Evolutionary conservation across 805 yeast species (phyloP), one percentile per base, ranked within the genome.

Genomic region (Kuraishia molischiana): DNA sequence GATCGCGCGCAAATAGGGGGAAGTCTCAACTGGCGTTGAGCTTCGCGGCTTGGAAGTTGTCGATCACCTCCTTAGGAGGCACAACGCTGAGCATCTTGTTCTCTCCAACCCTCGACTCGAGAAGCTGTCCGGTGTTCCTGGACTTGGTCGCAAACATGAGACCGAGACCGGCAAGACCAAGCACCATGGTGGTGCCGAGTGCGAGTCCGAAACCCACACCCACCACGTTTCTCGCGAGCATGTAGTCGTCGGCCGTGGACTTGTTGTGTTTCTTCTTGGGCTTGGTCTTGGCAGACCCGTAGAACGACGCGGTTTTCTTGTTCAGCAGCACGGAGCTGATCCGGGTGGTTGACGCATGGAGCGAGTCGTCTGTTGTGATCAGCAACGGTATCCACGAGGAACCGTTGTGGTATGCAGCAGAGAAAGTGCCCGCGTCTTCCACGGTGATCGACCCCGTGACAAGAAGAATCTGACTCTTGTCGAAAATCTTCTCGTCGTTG

Each of bases 201-300:
- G 90, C 76, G 38, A 79, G 61, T 0, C 87, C 92, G 31, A 79
- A 64, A 0, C 83, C 75, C 32, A 82, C 71, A 21, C 84, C 68
- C 3, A 79, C 86, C 21, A 82, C 78, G 31, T 28, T 28, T 28
- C 31, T 28, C 14, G 31, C 17, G 8, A 14, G 31, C 31, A 28
- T 28, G 11, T 8, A 22, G 26, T 22, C 11, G 8, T 22, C 11
- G 47, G 69, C 79, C 0, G 92, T 89, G 17, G 73, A 53, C 10
- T 65, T 56, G 56, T 69, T 60, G 39, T 51, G 20, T 5, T 20
- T 28, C 17, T 24, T 19, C 18, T 13, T 13, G 56, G 35, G 18
- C 37, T 39, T 34, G 20, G 52, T 19, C 1, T 56, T 33, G 4
- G 41, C 24, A 8, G 53, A 19, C 33, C 55, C 52, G 22, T 45